phyloP scores from a whole-genome alignment of 176 grass and related monocot species.

The Triticum urartu region DNA sequence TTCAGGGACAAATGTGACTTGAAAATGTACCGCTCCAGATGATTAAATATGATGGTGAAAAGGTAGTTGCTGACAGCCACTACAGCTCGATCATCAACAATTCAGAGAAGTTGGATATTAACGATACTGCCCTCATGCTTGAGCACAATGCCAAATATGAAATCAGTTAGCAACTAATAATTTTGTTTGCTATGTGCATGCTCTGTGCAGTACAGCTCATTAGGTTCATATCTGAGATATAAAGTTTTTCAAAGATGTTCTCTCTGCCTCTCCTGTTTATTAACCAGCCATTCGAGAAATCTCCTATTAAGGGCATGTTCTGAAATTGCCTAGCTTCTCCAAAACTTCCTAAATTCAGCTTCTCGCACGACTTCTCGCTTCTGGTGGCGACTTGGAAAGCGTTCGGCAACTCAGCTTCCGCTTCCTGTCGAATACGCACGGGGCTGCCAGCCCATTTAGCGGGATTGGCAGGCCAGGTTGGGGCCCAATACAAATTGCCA shows the following conservation, averaged over 20 bases:
- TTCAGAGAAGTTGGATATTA: neutral
- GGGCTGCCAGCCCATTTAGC: too few species aligned
- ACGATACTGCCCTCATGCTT: neutral
- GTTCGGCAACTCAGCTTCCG: too few species aligned
- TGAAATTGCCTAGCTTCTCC: too few species aligned
- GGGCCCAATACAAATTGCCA: too few species aligned
- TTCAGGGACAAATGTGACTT: too few species aligned
- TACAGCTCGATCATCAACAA: neutral
- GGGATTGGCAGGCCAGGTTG: too few species aligned
- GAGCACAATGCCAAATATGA: neutral
- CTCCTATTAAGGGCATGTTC: neutral
- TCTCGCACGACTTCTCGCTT: too few species aligned
- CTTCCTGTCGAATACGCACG: too few species aligned
- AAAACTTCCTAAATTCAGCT: too few species aligned
- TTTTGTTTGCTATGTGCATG: neutral
- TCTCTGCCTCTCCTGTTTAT: neutral
- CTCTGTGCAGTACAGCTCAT: too few species aligned
- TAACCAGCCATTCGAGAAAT: neutral
- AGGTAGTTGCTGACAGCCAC: neutral
- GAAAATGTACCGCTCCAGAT: neutral
- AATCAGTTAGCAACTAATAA: neutral
- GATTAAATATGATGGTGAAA: neutral
- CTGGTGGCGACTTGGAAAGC: too few species aligned
- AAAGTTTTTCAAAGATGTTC: neutral
- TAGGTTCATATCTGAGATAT: too few species aligned